Evolutionary conservation across 1,284 basidiomycete species (phyloP).

Genomic region (Puccinia coronata): DNA sequence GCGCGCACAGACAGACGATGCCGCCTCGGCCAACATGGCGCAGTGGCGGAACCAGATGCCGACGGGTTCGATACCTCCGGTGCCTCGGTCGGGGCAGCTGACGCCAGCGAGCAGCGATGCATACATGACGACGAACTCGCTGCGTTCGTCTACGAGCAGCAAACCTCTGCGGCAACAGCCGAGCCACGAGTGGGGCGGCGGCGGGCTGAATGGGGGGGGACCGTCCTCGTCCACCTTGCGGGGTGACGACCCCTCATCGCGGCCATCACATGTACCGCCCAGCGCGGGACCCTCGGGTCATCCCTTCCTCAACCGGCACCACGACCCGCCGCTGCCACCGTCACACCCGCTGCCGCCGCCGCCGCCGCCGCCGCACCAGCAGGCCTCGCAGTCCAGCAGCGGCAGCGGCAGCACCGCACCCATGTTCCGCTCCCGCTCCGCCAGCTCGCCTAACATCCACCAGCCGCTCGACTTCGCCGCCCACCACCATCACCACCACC

Average conservation of each 20-base stretch:
- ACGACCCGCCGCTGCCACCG: not conserved
- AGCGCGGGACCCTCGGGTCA: not conserved
- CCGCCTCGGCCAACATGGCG: constrained; percentile 13
- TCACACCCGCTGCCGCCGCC: not conserved
- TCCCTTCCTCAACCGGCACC: not conserved
- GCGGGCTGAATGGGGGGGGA: constrained; percentile 32
- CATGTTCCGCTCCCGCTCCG: constrained; percentile 60
- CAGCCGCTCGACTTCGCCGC: constrained; percentile 53
- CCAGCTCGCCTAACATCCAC: constrained; percentile 62
- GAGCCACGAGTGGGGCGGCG: constrained; percentile 53
- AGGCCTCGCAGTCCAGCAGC: too few relatives aligned
- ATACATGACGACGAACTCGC: constrained; percentile 35
- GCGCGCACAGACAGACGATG: constrained; percentile 44
- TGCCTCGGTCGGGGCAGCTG: constrained; percentile 41
- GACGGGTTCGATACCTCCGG: constrained; percentile 27
- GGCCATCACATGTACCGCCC: too few relatives aligned
- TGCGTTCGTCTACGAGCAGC: constrained; percentile 54
- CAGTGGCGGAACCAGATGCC: constrained; percentile 44
- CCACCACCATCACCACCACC: too few relatives aligned
- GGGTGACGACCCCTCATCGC: too few relatives aligned
- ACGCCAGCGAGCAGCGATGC: constrained; percentile 34
- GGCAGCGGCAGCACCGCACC: constrained; percentile 51
- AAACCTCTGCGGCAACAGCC: constrained; percentile 53
- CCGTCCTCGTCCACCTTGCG: constrained; percentile 36
- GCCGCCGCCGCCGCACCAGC: constrained; percentile 52